Conservation (phyloP, 2,329 filamentous ascomycete genomes). For the Fusarium nygamai region DNA sequence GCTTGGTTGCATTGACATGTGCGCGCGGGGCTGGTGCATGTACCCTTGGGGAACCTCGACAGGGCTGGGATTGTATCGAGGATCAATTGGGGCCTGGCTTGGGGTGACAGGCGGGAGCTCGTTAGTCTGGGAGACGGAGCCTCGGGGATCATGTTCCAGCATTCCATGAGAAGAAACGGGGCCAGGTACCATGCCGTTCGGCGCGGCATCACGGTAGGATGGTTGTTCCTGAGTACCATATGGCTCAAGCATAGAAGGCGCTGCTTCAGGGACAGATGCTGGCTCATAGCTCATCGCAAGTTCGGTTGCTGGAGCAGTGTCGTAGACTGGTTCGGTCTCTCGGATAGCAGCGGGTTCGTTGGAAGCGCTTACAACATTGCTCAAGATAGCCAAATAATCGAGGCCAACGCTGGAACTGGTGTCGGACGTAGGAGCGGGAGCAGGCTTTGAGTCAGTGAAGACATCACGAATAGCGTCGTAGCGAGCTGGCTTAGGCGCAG, state of each 20-base stretch:
- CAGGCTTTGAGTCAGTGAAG: slow-evolving; percentile 51
- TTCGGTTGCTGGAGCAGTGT: not conserved
- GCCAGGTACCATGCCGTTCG: slow-evolving; percentile 10
- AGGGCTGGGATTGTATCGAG: slow-evolving; percentile 35
- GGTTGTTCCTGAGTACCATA: slow-evolving; percentile 14
- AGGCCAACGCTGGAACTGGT: slow-evolving; percentile 41
- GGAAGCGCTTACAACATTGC: slow-evolving; percentile 45
- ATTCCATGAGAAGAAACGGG: slow-evolving; percentile 11
- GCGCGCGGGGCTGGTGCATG: slow-evolving; percentile 40
- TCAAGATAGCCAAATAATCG: slow-evolving; percentile 49
- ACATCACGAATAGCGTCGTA: slow-evolving; percentile 55
- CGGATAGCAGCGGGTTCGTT: slow-evolving; percentile 27
- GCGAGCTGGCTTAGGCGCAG: slow-evolving; percentile 46
- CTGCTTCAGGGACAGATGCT: slow-evolving; percentile 10
- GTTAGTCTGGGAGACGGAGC: slow-evolving; percentile 34
- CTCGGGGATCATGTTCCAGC: slow-evolving; percentile 36
- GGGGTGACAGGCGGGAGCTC: slow-evolving; percentile 38
- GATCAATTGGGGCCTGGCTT: slow-evolving; percentile 37
- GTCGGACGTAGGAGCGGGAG: slow-evolving; percentile 40
- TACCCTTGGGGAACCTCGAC: slow-evolving; percentile 41
- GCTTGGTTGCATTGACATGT: slow-evolving; percentile 38
- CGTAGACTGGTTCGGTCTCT: slow-evolving; percentile 5
- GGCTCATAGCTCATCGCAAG: slow-evolving; percentile 15
- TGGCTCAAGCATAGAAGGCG: slow-evolving; percentile 8
- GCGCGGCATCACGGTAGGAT: slow-evolving; percentile 11